Base-by-base conservation (phyloP, 768 basidiomycete genomes). In the Pholiota molesta region DNA sequence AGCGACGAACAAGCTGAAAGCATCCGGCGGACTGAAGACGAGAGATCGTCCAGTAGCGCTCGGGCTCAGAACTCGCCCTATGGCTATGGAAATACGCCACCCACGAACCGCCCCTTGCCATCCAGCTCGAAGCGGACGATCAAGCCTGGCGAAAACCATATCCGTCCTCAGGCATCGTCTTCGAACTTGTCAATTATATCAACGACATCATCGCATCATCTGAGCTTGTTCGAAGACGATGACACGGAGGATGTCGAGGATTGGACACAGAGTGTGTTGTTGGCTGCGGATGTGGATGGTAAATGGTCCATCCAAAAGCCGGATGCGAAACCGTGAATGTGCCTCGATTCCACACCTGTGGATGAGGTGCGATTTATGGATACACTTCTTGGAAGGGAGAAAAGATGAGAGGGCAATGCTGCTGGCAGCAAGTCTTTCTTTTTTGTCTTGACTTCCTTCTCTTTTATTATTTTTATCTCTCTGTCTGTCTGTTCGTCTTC, bases 261-360 rank as follows among this genome's bases (percentile, higher is more conserved):
- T 69, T 94, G 92, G 91, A 88, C 88, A 51, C 78, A 81, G 68
- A 89, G 87, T 66, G 91, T 93, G 53, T 71, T 93, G 61, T 72
- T 86, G 73, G 89, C 88, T n/a, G 89, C 88, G 60, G 86, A 88
- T 68, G 69, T 77, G 54, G 79, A 66, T 55, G 60, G 60, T 16
- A 40, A 59, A 14, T 66, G 62, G 65, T 37, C 49, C 40, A 33
- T 55, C 23, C 56, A 59, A 44, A 53, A 29, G 52, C 39, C 53
- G 35, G 31, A 45, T 33, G 44, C 19, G 37, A 51, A 53, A n/a
- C 14, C 51, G 26, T 55, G 47, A 49, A 11, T 8, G 10, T 21
- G 31, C 45, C 45, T 33, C 13, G 8, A 1, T 13, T 23, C 31
- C 31, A 31, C 9, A 31, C 31, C 31, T 31, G 31, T 31, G 31